Base-by-base conservation (phyloP, 2,329 filamentous ascomycete species). In the Dichotomopilus funicola region DNA sequence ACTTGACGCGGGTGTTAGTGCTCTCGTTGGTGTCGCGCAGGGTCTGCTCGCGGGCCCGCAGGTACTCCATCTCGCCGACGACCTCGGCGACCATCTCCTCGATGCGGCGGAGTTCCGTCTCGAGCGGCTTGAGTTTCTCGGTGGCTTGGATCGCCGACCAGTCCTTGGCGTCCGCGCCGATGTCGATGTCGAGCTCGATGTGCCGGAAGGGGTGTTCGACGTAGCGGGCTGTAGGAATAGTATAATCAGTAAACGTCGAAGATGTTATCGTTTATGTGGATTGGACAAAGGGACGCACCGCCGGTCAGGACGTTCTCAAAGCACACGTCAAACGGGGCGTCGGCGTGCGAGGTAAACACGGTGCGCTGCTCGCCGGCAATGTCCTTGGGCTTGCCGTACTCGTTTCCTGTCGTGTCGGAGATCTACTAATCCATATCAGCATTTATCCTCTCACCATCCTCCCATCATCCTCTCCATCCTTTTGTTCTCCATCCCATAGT, bases 21-120 rank as follows among this genome's bases (percentile, higher is more conserved):
- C 92, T 97, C 86, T 99, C 94, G 74, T 99, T 99, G 65, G 94
- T 99, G 76, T 99, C 92, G 71, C 94, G 82, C 66, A 99, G 81
- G 78, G 90, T 95, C 82, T 96, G 91, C 79, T 99, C 94, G 66
- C 94, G 83, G 41, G 73, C 67, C 63, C 94, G 83, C 66, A 99
- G 82, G 75, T 97, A 99, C 62, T 97, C 92, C 92, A 99, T 95
- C 80, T 97, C 92, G 61, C 74, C 74, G 49, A 96, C 92, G 61
- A 97, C 85, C 76, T 97, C 92, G 62, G 78, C 80, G 41, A 95
- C 88, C 69, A 92, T 81, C 75, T 96, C 94, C 72, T 96, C 91
- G 68, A 97, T 88, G 64, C 91, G 85, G 67, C 91, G 86, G 68
- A 99, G 82, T 72, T 97, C 94, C 13, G 89, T 91, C 77, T 99